These are phyloP conservation scores for Cryphonectria japonica DNA, from an alignment of 2,329 filamentous ascomycete genomes.

Conservation along the genomic window DNA sequence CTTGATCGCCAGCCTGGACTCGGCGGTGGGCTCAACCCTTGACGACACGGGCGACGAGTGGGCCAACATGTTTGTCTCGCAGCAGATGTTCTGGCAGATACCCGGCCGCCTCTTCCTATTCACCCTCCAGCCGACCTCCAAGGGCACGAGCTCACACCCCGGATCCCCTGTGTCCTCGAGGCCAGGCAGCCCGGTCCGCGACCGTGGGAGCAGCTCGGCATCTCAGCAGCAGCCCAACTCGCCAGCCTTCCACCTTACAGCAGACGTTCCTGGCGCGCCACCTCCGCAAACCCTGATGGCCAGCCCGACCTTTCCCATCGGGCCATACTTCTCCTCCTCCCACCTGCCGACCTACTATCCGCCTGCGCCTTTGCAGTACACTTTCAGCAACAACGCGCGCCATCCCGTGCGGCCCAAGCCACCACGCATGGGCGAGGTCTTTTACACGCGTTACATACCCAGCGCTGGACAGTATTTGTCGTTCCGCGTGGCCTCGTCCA, in stretches of 20 bases:
- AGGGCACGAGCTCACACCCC: conserved; percentile 45
- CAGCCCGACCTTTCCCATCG: conserved; percentile 50
- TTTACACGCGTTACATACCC: conserved; percentile 87
- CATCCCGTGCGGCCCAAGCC: conserved; percentile 90
- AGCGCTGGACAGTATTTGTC: conserved; percentile 83
- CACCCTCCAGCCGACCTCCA: conserved; percentile 67
- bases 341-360: conserved; percentile 92
- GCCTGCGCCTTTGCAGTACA: conserved; percentile 80
- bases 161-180: conserved; percentile 58
- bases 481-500: conserved; percentile 80
- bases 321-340: conserved; percentile 80
- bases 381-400: conserved; percentile 74
- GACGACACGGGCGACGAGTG: conserved; percentile 69
- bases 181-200: conserved; percentile 53
- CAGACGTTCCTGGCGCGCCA: conserved; percentile 46
- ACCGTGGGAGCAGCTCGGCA: conserved; percentile 35
- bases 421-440: conserved; percentile 84
- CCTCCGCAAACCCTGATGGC: conserved; percentile 41
- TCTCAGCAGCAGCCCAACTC: conserved; percentile 29
- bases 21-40: conserved; percentile 68
- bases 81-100: conserved; percentile 88
- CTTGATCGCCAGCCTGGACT: conserved; percentile 75
- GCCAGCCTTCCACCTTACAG: conserved; percentile 34
- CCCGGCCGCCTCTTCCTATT: conserved; percentile 88
- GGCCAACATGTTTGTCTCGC: conserved; percentile 80